Evolutionary conservation across 2,329 filamentous ascomycete genomes (phyloP), one percentile per base, ranked within the genome.

Genomic region (Neonectria faginata): DNA sequence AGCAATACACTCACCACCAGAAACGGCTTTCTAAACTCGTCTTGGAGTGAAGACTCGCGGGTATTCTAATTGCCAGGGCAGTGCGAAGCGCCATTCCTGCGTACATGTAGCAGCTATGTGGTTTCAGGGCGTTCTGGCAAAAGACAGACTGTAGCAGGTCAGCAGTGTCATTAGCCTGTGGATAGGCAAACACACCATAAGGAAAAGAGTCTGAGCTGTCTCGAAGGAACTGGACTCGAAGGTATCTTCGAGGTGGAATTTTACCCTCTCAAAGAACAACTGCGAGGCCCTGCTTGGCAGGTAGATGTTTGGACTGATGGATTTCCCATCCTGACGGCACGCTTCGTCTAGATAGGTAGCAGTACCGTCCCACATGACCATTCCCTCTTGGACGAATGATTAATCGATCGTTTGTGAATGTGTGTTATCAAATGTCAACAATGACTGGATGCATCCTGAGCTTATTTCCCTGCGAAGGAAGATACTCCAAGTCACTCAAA

Each of bases 51-150:
- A 51, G 45, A 14, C 39, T 57, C 8, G 59, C 57, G 3, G 62
- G 58, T 41, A 65, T 48, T 12, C 62, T 58, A 11, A 62, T 65
- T n/a, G 62, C 62, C 29, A 62, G 44, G 0, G 58, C 58, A 12
- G 62, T 65, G 20, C 62, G 48, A 16, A 62, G 50, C 16, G 62
- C 58, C 54, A 65, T 65, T 5, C 62, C 62, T 11, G 57, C 41
- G 14, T 65, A 65, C 58, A 65, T 65, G 41, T 65, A 65, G 47
- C 62, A 65, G 16, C 58, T 65, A 20, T 65, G 62, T 7, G 62
- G 58, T 10, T 65, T 65, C 25, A 65, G 14, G 6, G 62, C 62
- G 42, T 65, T 65, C 39, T 65, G 58, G 4, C 57, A 65, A 31
- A 65, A 65, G 5, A 62, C 45, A n/a, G 62, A 52, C 62, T 65